phyloP scores from a whole-genome alignment of 2,329 filamentous ascomycete genomes.

The Pseudogymnoascus sp. region DNA sequence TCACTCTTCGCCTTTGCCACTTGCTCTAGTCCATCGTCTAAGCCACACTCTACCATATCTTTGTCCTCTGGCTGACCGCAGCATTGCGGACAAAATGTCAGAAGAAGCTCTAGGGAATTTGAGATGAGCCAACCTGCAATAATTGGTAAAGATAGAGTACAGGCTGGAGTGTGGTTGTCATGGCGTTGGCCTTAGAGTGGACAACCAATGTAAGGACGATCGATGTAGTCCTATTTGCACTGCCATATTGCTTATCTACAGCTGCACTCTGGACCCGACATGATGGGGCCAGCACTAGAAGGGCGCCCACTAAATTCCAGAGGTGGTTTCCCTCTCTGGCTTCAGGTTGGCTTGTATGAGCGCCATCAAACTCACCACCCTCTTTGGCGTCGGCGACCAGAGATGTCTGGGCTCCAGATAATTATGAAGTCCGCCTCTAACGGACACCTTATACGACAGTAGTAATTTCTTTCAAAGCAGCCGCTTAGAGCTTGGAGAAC shows the following conservation, averaged over 20 bases:
- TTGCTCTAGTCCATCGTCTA: neutral
- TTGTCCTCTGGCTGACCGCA: neutral
- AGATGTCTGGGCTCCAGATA: neutral
- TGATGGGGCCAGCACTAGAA: neutral
- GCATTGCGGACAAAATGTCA: neutral
- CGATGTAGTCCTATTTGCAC: neutral
- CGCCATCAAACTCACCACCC: neutral
- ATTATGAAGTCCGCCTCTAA: neutral
- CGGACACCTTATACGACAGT: neutral
- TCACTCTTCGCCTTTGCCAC: neutral
- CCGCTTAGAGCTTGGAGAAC: neutral
- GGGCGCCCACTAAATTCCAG: neutral
- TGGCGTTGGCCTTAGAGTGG: neutral
- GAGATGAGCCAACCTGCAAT: neutral
- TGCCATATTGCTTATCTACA: neutral
- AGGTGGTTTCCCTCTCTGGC: neutral
- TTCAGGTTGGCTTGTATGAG: neutral
- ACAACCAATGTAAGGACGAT: neutral
- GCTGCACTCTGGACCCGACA: neutral
- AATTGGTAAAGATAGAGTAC: neutral
- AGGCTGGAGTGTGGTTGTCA: neutral
- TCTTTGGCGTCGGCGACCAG: neutral
- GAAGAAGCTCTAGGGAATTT: neutral
- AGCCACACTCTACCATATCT: neutral
- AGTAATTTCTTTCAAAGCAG: neutral